Evolutionary conservation across 495 filamentous ascomycete species (phyloP).

Genomic region (Penicillium cosmopolitanum): DNA sequence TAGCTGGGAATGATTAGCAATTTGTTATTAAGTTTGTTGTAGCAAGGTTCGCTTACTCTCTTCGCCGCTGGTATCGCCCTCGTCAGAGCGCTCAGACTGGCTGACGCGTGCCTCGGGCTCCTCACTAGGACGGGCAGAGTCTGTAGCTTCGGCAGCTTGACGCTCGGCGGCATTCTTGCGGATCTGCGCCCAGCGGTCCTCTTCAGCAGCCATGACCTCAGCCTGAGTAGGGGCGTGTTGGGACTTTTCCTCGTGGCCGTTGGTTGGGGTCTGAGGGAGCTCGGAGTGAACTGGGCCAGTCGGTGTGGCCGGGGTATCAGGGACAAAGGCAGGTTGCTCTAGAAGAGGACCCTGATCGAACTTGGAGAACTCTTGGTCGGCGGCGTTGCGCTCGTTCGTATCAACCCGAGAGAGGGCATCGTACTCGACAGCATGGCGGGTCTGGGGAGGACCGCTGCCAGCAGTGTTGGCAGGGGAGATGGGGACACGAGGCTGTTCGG

Average conservation of each 20-base stretch:
- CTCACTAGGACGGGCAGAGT: constrained; percentile 55
- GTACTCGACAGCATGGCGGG: constrained; percentile 50
- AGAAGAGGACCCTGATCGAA: constrained; percentile 90
- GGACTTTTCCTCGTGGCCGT: constrained; percentile 31
- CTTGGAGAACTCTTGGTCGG: constrained; percentile 73
- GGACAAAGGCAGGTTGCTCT: constrained; percentile 85
- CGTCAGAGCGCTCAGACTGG: constrained; percentile 63
- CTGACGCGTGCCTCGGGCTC: constrained; percentile 49
- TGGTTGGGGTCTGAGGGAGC: constrained; percentile 26
- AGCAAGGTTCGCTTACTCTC: constrained; percentile 75
- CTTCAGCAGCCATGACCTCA: constrained; percentile 23
- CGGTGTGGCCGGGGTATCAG: constrained; percentile 44
- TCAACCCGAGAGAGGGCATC: constrained; percentile 63
- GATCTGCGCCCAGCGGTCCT: constrained; percentile 85
- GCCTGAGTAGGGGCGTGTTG: constrained; percentile 31
- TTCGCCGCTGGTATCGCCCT: constrained; percentile 89
- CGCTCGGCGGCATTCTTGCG: constrained; percentile 89
- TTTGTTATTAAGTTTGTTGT: neutral
- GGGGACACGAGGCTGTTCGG: constrained; percentile 21
- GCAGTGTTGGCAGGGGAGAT: constrained; percentile 6
- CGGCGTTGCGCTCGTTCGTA: constrained; percentile 66
- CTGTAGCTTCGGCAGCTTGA: constrained; percentile 57
- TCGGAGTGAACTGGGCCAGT: constrained; percentile 12
- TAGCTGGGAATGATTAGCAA: constrained; percentile 58
- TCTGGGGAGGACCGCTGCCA: constrained; percentile 48